phyloP scores from a whole-genome alignment of 2,329 filamentous ascomycete species.

The Juglanconis oblonga region DNA sequence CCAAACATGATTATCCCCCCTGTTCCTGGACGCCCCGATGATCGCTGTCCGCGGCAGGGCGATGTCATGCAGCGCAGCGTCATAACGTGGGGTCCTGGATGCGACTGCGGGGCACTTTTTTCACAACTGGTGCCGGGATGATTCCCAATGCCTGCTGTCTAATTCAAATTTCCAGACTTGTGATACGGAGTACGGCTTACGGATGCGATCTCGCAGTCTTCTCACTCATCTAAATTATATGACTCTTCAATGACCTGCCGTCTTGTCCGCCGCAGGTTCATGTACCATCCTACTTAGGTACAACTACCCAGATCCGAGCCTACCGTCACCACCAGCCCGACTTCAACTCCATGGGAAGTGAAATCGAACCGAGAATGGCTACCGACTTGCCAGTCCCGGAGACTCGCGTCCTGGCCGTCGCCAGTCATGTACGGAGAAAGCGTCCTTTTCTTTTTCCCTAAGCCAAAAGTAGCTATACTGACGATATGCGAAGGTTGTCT shows the following conservation, averaged over 20 bases:
- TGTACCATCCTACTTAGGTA: background rate
- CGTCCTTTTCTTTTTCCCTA: constrained; percentile 9
- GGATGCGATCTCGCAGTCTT: background rate
- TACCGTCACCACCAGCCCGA: background rate
- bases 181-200: constrained; percentile 1
- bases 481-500: constrained; percentile 37
- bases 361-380: constrained; percentile 29
- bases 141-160: constrained; percentile 5
- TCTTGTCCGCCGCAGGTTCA: background rate
- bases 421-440: constrained; percentile 78
- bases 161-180: constrained; percentile 10
- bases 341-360: background rate
- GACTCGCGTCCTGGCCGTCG: constrained; percentile 76
- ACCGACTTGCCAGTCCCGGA: constrained; percentile 48
- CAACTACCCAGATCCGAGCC: background rate
- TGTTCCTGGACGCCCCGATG: background rate
- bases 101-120: constrained; percentile 13
- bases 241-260: background rate
- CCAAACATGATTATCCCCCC: background rate
- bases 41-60: background rate
- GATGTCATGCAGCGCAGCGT: constrained; percentile 2
- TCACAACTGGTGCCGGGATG: background rate
- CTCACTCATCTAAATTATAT: background rate
- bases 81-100: constrained; percentile 12
- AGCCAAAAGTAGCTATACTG: constrained; percentile 9